phyloP scores from a whole-genome alignment of 192 early-diverging fungal genomes.

The Paraglomus brasilianum region DNA sequence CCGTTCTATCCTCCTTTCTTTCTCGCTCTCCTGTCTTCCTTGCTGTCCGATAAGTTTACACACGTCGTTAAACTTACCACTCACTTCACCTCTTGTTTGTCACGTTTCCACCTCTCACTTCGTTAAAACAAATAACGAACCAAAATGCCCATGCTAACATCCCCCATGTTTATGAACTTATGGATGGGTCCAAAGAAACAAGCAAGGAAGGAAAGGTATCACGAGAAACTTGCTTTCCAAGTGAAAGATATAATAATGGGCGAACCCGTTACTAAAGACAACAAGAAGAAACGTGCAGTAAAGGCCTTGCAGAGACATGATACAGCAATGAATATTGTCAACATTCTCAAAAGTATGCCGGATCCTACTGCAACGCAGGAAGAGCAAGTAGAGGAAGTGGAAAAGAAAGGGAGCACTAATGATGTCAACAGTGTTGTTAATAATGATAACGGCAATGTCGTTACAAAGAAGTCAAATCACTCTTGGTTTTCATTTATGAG shows the following conservation, averaged over 20 bases:
- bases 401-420: not conserved
- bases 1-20: too few species aligned
- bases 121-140: too few species aligned
- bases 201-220: slow-evolving; percentile 35
- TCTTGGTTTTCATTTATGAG: too few species aligned
- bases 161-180: too few species aligned
- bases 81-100: too few species aligned
- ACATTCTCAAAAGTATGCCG: slow-evolving; percentile 44
- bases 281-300: slow-evolving; percentile 39
- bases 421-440: not conserved
- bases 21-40: too few species aligned
- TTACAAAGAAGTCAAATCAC: not conserved
- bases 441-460: not conserved
- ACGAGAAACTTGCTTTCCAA: slow-evolving; percentile 39
- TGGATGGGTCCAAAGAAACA: not conserved
- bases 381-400: slow-evolving; percentile 29
- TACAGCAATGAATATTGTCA: slow-evolving; percentile 33
- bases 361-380: slow-evolving; percentile 30
- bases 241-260: slow-evolving; percentile 44
- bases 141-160: too few species aligned
- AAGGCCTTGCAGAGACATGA: slow-evolving; percentile 41
- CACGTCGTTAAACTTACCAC: too few species aligned
- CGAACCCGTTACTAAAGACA: slow-evolving; percentile 32
- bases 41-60: too few species aligned
- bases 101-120: too few species aligned